These are phyloP conservation scores for Blastobotrys aristatus DNA, from an alignment of 1,139 yeast species.

Conservation along the genomic window DNA sequence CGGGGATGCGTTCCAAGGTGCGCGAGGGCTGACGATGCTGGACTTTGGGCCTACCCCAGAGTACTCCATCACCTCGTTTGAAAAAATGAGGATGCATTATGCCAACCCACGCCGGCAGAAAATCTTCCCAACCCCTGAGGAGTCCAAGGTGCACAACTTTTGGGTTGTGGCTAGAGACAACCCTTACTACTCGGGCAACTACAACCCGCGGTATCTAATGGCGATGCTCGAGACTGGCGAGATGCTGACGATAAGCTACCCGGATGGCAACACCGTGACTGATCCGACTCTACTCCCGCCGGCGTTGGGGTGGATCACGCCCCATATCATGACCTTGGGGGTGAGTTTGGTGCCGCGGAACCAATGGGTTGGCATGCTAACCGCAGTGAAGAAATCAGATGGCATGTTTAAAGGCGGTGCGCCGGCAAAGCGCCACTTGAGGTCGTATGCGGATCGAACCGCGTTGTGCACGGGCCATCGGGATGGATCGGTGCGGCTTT, in stretches of 20 bases:
- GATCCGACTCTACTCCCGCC: conserved; percentile 70
- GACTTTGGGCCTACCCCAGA: conserved; percentile 80
- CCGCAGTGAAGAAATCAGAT: conserved; percentile 37
- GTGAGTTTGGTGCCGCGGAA: conserved; percentile 56
- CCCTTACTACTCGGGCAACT: conserved; percentile 43
- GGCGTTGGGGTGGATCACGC: conserved; percentile 69
- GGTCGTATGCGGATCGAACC: conserved; percentile 55
- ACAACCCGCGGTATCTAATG: conserved; percentile 49
- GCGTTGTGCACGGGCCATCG: conserved; percentile 78
- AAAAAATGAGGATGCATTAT: conserved; percentile 74
- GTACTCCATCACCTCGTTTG: conserved; percentile 75
- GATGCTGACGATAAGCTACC: conserved; percentile 46
- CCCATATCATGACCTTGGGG: conserved; percentile 55
- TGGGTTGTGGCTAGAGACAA: conserved; percentile 46
- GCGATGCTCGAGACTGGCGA: conserved; percentile 58
- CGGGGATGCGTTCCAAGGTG: conserved; percentile 46
- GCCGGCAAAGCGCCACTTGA: conserved; percentile 51
- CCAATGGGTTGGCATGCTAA: conserved; percentile 74
- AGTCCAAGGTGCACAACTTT: conserved; percentile 41
- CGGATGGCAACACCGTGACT: conserved; percentile 51
- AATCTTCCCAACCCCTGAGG: conserved; percentile 47
- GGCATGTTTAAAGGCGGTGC: conserved; percentile 67
- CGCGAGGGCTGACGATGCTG: conserved; percentile 53
- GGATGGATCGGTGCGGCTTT: conserved; percentile 70
- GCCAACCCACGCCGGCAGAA: conserved; percentile 57